Conservation (phyloP, 225 moss, liverwort and hornwort species). For the Takakia lepidozioides region DNA sequence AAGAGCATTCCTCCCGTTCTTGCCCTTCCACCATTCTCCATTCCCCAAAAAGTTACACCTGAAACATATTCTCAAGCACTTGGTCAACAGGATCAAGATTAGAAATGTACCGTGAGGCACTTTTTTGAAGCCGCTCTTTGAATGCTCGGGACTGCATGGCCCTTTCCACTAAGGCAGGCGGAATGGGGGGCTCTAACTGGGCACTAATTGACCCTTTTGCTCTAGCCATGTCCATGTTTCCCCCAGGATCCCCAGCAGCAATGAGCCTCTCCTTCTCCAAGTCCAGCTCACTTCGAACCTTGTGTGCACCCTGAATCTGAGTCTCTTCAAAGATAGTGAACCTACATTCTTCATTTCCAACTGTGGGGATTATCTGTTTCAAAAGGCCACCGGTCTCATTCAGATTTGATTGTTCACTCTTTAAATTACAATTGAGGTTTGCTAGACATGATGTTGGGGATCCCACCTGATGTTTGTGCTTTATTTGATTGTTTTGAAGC, state of each 20-base stretch:
- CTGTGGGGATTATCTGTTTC: conserved; percentile 9
- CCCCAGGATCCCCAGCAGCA: conserved; percentile 23
- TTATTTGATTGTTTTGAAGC: conserved; percentile 7
- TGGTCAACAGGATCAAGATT: no score
- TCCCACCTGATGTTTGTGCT: conserved; percentile 8
- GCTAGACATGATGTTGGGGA: conserved; percentile 8
- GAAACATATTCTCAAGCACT: no score
- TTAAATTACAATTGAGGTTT: conserved; percentile 14
- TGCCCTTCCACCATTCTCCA: no score
- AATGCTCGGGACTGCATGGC: conserved; percentile 48
- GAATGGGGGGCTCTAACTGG: conserved; percentile 39
- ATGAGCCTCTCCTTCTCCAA: conserved; percentile 17
- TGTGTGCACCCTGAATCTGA: no score
- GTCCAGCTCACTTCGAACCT: no score
- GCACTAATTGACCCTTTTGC: conserved; percentile 24
- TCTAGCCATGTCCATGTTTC: conserved; percentile 19
- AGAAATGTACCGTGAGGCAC: conserved; percentile 54
- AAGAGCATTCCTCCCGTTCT: no score
- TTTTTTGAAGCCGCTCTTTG: conserved; percentile 42
- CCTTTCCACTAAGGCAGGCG: conserved; percentile 34
- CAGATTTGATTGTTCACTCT: conserved; percentile 4
- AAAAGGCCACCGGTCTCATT: no score
- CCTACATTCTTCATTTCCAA: conserved; percentile 17
- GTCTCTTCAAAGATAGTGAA: conserved; percentile 9
- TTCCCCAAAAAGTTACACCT: no score